Base-by-base conservation (phyloP, 2,329 filamentous ascomycete species). In the Rhynchosporium secalis region DNA sequence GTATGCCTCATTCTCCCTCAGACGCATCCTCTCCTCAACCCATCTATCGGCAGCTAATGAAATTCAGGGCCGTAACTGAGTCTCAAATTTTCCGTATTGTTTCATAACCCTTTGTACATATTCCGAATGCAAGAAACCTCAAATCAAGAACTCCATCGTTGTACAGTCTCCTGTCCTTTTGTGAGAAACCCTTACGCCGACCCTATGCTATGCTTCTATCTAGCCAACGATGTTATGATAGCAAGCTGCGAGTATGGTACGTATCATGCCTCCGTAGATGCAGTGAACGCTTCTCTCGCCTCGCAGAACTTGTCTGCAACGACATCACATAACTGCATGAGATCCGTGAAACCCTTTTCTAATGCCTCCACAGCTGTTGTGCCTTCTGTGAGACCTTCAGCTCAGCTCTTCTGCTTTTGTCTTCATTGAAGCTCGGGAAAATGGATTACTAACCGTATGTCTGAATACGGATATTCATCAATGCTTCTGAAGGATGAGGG, bases 401-500 rank as follows among this genome's bases (percentile, higher is more conserved):
- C 33, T 36, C 20, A 15, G 31, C 43, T 41, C 51, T 29, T 45
- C 9, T 20, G 28, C 1, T 51, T 29, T 15, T 41, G n/a, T 28
- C 9, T 36, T 36, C 33, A 36, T 36, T 36, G 33, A 36, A 36
- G 33, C 33, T 36, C 6, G 15, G 13, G 15, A 36, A 7, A 20
- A 26, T 20, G 28, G 12, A 36, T 13, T 20, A 77, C 86, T 74
- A 80, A 96, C 94, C 91, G 72, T 95, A 98, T 69, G 94, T 99
- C 78, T 99, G 95, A 66, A 99, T 98, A 72, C 95, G 86, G 65
- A 99, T 81, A 74, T 98, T 96, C 94, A 99, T 96, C 78, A 96
- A 95, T 46, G 88, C 81, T 77, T 99, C 95, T 45, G 93, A 96
- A 56, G 95, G 95, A 78, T 99, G 95, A 36, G 95, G 95, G 65